Evolutionary conservation across 2,329 filamentous ascomycete genomes (phyloP).

Genomic region (Endocalyx cinctus): DNA sequence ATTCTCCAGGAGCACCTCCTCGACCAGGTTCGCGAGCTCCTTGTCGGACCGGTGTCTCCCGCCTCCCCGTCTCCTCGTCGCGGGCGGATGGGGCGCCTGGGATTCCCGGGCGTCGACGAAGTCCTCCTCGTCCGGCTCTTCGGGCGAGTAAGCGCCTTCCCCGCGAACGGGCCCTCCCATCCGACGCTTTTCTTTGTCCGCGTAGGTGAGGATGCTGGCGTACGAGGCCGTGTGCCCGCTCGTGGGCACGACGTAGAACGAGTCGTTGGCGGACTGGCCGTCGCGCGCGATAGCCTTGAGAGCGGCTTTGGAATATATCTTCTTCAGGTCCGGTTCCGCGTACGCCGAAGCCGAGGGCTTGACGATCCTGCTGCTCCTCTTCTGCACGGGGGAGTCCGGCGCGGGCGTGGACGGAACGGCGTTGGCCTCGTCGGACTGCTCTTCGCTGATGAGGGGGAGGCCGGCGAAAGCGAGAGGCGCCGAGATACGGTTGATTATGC

Average conservation of each 20-base stretch:
- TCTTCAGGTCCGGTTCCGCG: constrained; percentile 70
- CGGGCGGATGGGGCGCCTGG: constrained; percentile 39
- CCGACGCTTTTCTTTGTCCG: constrained; percentile 61
- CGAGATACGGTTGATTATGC: constrained; percentile 80
- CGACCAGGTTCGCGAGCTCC: constrained; percentile 63
- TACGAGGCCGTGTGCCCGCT: constrained; percentile 91
- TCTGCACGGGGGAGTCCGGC: constrained; percentile 33
- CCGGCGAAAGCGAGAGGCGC: constrained; percentile 91
- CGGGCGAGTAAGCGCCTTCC: constrained; percentile 30
- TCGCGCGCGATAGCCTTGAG: constrained; percentile 72
- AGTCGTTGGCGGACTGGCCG: constrained; percentile 61
- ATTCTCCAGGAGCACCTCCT: constrained; percentile 88
- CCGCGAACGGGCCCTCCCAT: constrained; percentile 46
- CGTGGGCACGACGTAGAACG: constrained; percentile 92
- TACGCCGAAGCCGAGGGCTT: constrained; percentile 28
- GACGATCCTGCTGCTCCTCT: constrained; percentile 33
- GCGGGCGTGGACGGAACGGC: constrained; percentile 25
- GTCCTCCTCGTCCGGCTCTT: constrained; percentile 71
- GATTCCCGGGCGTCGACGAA: constrained; percentile 85
- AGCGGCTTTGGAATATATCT: constrained; percentile 80
- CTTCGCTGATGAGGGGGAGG: constrained; percentile 64
- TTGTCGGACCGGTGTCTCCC: constrained; percentile 37
- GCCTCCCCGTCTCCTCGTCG: constrained; percentile 34
- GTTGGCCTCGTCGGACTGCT: constrained; percentile 39
- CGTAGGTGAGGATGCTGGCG: constrained; percentile 75